phyloP scores from a whole-genome alignment of 345 rosid species.

The Stellera chamaejasme region DNA sequence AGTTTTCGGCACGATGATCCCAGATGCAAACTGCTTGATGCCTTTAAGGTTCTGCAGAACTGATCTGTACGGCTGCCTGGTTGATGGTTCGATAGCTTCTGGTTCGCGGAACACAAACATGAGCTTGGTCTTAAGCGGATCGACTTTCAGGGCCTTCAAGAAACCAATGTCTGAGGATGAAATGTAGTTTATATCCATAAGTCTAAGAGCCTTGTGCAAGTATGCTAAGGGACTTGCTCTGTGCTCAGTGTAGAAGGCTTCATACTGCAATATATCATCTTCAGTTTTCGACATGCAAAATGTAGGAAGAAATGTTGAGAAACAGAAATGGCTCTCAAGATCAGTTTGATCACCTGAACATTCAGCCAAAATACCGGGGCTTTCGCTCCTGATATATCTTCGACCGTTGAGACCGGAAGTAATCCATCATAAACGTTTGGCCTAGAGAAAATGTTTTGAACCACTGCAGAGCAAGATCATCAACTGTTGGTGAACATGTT shows the following conservation, averaged over 20 bases:
- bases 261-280: conserved; percentile 36
- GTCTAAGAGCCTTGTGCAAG: conserved; percentile 19
- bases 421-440: conserved; percentile 42
- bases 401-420: conserved; percentile 32
- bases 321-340: neutral
- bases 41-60: conserved; percentile 38
- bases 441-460: conserved; percentile 46
- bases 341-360: conserved; percentile 44
- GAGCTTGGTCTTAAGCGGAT: conserved; percentile 37
- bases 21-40: conserved; percentile 63
- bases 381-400: conserved; percentile 32
- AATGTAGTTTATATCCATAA: conserved; percentile 19
- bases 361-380: conserved; percentile 63
- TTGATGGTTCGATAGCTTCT: conserved; percentile 56
- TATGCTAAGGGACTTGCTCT: conserved; percentile 35
- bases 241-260: conserved; percentile 53
- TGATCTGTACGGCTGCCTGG: conserved; percentile 43
- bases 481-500: neutral
- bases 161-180: conserved; percentile 84
- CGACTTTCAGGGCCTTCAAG: conserved; percentile 49
- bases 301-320: neutral
- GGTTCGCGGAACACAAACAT: conserved; percentile 29
- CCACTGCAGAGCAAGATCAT: conserved; percentile 29
- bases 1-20: conserved; percentile 67
- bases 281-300: neutral